Conservation (phyloP, 441 rosid genomes). For the Biscutella auriculata region DNA sequence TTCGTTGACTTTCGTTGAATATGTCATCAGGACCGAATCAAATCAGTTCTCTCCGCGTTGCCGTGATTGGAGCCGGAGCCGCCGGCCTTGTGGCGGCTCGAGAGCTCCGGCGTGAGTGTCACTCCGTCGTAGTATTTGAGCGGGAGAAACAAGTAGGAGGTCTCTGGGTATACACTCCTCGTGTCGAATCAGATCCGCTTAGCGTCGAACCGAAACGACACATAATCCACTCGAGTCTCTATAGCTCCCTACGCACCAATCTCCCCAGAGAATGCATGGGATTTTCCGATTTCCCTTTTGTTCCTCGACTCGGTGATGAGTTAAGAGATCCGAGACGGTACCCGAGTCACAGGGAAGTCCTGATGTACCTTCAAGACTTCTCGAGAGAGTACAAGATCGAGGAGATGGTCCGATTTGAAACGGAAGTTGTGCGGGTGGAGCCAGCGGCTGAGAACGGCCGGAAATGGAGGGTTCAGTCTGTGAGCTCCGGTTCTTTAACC, state of each 20-base stretch:
- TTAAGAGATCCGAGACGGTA: conserved; percentile 51
- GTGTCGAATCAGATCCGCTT: conserved; percentile 26
- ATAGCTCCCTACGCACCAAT: conserved; percentile 61
- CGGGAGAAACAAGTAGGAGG: conserved; percentile 44
- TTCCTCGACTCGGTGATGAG: conserved; percentile 21
- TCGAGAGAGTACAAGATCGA: conserved; percentile 43
- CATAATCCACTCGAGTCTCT: conserved; percentile 53
- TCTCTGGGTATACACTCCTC: conserved; percentile 54
- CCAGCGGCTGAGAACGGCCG: conserved; percentile 1
- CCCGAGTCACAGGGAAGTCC: conserved; percentile 70
- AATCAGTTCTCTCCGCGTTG: conserved; percentile 32
- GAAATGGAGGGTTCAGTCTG: conserved; percentile 44
- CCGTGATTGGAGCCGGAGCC: conserved; percentile 57
- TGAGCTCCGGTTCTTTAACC: not conserved
- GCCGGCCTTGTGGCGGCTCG: conserved; percentile 51
- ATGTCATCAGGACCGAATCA: not conserved
- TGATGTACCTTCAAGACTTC: conserved; percentile 48
- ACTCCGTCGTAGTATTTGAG: conserved; percentile 54
- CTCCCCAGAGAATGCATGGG: conserved; percentile 69
- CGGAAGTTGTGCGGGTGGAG: conserved; percentile 39
- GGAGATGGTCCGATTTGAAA: conserved; percentile 50
- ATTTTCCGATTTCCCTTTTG: conserved; percentile 53
- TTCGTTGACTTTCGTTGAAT: too few relatives aligned
- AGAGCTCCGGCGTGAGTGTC: conserved; percentile 53
- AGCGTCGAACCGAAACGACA: conserved; percentile 30